A percentile compares a stretch with the other conserved stretches of the same genome.
Evolutionary conservation across 2,329 filamentous ascomycete species (phyloP).

Genomic region (Chrysoporthe deuterocubensis): DNA sequence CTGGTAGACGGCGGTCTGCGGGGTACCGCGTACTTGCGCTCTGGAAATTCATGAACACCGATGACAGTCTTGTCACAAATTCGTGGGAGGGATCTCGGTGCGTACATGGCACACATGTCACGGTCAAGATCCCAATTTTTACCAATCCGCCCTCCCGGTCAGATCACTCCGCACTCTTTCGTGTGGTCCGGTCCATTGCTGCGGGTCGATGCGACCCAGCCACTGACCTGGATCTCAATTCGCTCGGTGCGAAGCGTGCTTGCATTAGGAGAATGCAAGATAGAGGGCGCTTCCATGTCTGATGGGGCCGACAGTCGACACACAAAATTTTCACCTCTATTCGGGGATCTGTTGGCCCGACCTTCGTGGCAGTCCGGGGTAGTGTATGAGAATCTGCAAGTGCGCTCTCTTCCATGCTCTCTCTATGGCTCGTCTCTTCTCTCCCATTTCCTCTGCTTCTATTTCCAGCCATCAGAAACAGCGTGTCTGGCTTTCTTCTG

Average conservation of each 20-base stretch:
- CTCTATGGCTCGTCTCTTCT: neutral
- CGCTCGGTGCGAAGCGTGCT: constrained; percentile 18
- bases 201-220: constrained; percentile 22
- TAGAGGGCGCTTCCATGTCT: constrained; percentile 9
- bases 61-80: neutral
- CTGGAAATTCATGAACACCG: neutral
- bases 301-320: neutral
- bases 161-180: neutral
- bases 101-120: neutral
- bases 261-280: constrained; percentile 26
- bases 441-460: neutral
- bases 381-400: constrained; percentile 14
- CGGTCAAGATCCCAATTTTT: neutral
- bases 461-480: neutral
- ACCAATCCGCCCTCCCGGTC: neutral
- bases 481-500: neutral
- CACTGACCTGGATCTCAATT: constrained; percentile 21
- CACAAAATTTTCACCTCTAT: neutral
- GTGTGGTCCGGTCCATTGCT: constrained; percentile 6
- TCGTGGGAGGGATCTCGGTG: neutral
- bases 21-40: neutral
- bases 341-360: neutral
- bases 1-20: neutral
- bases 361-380: neutral
- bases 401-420: neutral